Evolutionary conservation across 257 asterid genomes (phyloP).

Genomic region (Linaria vulgaris): DNA sequence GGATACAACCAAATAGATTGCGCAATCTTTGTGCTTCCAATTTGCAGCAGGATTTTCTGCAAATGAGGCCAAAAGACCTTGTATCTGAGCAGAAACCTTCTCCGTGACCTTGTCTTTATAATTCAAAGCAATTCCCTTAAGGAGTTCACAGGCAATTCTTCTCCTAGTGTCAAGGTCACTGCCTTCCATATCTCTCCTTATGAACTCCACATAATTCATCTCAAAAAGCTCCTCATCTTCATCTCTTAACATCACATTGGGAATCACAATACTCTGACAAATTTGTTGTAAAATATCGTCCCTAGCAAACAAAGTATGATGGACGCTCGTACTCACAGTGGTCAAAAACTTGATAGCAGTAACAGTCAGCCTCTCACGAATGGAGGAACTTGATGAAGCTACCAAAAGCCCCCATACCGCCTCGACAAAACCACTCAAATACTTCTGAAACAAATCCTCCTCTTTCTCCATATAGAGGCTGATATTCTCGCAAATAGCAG

Average conservation of each 20-base stretch:
- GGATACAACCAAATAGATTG: slow-evolving; percentile 82
- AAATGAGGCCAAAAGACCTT: slow-evolving; percentile 64
- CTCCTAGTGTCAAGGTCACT: slow-evolving; percentile 95
- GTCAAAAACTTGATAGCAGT: slow-evolving; percentile 87
- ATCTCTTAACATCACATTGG: slow-evolving; percentile 93
- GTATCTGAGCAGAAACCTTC: slow-evolving; percentile 71
- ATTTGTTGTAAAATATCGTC: slow-evolving; percentile 79
- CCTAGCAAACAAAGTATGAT: slow-evolving; percentile 70
- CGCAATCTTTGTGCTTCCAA: slow-evolving; percentile 97
- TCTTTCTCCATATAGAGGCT: slow-evolving; percentile 83
- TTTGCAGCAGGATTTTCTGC: slow-evolving; percentile 64
- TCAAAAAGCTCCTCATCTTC: slow-evolving; percentile 97
- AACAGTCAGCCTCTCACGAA: slow-evolving; percentile 79
- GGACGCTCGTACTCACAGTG: slow-evolving; percentile 74
- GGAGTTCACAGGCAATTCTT: slow-evolving; percentile 96
- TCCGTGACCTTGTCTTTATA: slow-evolving; percentile 76
- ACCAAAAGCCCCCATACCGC: slow-evolving; percentile 86
- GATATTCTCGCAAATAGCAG: slow-evolving; percentile 90
- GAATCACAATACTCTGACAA: slow-evolving; percentile 79
- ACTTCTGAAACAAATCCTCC: slow-evolving; percentile 66
- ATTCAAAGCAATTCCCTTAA: slow-evolving; percentile 80
- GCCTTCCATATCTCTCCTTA: slow-evolving; percentile 96
- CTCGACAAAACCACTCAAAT: slow-evolving; percentile 76
- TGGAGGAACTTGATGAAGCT: slow-evolving; percentile 57
- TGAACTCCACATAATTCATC: slow-evolving; percentile 85